Evolutionary conservation across 306 rosid species (phyloP), one percentile per base, ranked within the genome.

Genomic region (Adenanthera pavonina): DNA sequence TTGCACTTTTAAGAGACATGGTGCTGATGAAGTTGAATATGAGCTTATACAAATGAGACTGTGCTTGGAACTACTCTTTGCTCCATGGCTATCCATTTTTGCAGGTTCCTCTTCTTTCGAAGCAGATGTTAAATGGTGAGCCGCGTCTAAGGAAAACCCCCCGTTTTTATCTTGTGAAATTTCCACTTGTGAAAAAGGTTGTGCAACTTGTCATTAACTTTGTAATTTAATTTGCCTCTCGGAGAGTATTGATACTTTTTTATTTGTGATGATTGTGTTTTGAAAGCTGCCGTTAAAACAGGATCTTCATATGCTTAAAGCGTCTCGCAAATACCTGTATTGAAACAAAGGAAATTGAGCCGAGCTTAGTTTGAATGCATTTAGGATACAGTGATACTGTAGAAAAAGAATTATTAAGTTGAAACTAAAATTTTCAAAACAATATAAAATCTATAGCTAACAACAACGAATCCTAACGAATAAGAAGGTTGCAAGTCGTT

Each of bases 21-120:
- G 86, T 74, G 30, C 68, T 69, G 13, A 84, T 7, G 78, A 47
- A 84, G 36, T 66, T 69, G 6, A 57, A 84, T 11, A 61, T 57
- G 14, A 57, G 73, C 30, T 47, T 57, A 5, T 79, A 79, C 30
- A 79, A 68, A 74, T 74, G 78, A 4, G 80, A 7, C 51, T 84
- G 83, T 20, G 83, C 86, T 40, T 74, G 60, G 69, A 79, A 79
- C 74, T 79, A 67, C 52, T 84, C 83, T 83, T 78, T 11, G 54
- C 62, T 3, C 19, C 44, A 19, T 67, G 43, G 20, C 25, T 47
- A 17, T 84, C 83, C 83, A 79, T 33, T 68, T 47, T 74, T 78
- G 62, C 62, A 43, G 33, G 43, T 14, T 19, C 41, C 35, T 78
- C 2, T 64, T 64, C 40, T 83, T 57, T 19, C 10, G 79, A 43